Evolutionary conservation across 306 rosid species (phyloP), one percentile per base, ranked within the genome.

Genomic region (Crotalaria pallida): DNA sequence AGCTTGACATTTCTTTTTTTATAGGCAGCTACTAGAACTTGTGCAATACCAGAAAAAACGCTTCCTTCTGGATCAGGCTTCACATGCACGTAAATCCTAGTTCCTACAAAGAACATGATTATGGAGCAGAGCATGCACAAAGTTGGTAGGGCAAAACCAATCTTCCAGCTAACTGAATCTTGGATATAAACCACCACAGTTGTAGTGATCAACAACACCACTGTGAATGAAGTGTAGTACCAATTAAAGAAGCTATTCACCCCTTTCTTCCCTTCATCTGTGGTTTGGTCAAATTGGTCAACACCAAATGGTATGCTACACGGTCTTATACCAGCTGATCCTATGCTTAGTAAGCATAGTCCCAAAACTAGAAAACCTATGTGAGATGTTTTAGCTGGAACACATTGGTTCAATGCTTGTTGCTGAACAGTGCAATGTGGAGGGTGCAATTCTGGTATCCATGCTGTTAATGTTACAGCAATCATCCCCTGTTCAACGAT

Each of bases 281-380:
- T 86, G 0, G 87, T 53, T 1, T 85, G 78, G 9, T 92, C 96
- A 17, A 92, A 92, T 34, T 90, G 98, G 23, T 93, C 97, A 0
- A 88, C 84, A 0, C 97, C 96, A 71, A 93, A 90, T 0, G 98
- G 92, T n/a, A 88, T 78, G 13, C 94, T 88, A 17, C 98, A 93
- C n/a, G 96, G 97, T 21, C 90, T 67, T 61, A 93, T 84, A 3
- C 98, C 97, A 2, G 81, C 90, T 1, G 84, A 62, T 1, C 98
- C 97, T 9, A 90, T 48, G 38, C 88, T 79, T 48, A 93, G 15
- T 5, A 86, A 16, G 22, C 60, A 50, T 0, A 93, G 87, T 1
- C 89, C 92, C 75, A 75, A 2, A 16, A 90, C 5, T 7, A 90
- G 73, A 41, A 71, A 16, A 8, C 86, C 81, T 8, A 90, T 13